These are phyloP conservation scores for Neoboletus magnificus DNA, from an alignment of 768 basidiomycete genomes.

Conservation along the genomic window DNA sequence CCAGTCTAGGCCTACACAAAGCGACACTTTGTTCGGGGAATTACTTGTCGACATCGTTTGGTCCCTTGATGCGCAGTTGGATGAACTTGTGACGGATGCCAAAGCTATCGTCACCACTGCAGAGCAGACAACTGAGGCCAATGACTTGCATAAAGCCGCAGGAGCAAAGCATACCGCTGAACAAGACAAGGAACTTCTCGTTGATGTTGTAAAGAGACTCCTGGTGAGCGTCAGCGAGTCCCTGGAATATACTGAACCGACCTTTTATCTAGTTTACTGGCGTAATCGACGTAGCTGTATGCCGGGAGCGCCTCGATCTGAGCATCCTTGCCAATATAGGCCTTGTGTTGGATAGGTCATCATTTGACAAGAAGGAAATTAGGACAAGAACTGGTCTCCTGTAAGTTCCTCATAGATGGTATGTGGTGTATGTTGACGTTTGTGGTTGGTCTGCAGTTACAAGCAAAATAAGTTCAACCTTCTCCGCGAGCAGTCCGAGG, in stretches of 20 bases:
- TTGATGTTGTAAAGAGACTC: constrained; percentile 55
- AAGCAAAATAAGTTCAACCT: constrained; percentile 99
- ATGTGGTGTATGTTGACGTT: background rate
- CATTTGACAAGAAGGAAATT: constrained; percentile 77
- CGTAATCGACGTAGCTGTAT: constrained; percentile 56
- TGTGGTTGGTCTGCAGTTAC: constrained; percentile 54
- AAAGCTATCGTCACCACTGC: constrained; percentile 39
- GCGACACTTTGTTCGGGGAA: constrained; percentile 56
- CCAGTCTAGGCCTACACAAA: constrained; percentile 35
- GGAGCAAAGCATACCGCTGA: constrained; percentile 53
- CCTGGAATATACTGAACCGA: background rate
- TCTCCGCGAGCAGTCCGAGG: constrained; percentile 94
- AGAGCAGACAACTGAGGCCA: constrained; percentile 22
- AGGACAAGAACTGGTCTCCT: constrained; percentile 77
- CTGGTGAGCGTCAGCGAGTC: constrained; percentile 40
- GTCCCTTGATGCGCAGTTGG: constrained; percentile 74
- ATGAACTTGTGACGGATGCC: constrained; percentile 61
- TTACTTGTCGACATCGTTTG: constrained; percentile 77
- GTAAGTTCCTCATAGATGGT: constrained; percentile 43
- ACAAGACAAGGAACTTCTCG: constrained; percentile 60
- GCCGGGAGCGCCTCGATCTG: constrained; percentile 74
- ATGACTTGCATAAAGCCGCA: constrained; percentile 33
- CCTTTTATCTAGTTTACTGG: constrained; percentile 45
- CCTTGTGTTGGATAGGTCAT: constrained; percentile 62
- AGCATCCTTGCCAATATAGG: constrained; percentile 59